phyloP scores from a whole-genome alignment of 768 basidiomycete genomes.

The Termitomyces sp. region DNA sequence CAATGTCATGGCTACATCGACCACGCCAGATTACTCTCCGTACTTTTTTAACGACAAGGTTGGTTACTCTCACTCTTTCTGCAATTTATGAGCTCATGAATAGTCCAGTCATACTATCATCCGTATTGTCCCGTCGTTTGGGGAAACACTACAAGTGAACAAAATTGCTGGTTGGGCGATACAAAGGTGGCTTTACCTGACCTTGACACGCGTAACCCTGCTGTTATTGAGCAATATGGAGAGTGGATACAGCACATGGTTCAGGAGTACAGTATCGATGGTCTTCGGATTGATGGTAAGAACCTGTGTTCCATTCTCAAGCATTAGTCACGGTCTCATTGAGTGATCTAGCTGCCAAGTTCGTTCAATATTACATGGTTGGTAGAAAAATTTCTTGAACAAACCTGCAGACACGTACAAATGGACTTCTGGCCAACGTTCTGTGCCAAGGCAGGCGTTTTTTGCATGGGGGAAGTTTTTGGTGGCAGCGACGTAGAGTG shows the following conservation, averaged over 20 bases:
- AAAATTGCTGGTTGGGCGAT: constrained; percentile 85
- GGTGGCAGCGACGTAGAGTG: constrained; percentile 50
- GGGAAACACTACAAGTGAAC: constrained; percentile 62
- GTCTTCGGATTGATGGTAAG: constrained; percentile 78
- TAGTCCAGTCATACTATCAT: constrained; percentile 59
- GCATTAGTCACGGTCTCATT: constrained; percentile 24
- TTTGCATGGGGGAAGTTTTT: constrained; percentile 82
- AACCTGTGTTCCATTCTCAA: background rate
- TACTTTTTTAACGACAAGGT: constrained; percentile 69
- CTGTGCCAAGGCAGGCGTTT: constrained; percentile 70
- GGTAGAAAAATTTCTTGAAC: background rate
- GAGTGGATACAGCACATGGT: constrained; percentile 69
- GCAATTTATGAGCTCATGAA: constrained; percentile 1
- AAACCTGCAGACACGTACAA: constrained; percentile 55
- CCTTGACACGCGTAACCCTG: constrained; percentile 66
- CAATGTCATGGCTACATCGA: constrained; percentile 73
- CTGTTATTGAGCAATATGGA: constrained; percentile 58
- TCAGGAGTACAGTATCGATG: constrained; percentile 70
- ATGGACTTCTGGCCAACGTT: constrained; percentile 75
- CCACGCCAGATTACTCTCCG: constrained; percentile 55
- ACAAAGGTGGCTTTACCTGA: constrained; percentile 69
- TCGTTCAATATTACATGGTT: constrained; percentile 14
- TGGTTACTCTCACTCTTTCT: constrained; percentile 7
- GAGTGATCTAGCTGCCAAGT: constrained; percentile 38
- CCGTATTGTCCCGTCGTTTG: constrained; percentile 73